phyloP scores from a whole-genome alignment of 1,284 basidiomycete genomes.

The Fomitiporia mediterranea region DNA sequence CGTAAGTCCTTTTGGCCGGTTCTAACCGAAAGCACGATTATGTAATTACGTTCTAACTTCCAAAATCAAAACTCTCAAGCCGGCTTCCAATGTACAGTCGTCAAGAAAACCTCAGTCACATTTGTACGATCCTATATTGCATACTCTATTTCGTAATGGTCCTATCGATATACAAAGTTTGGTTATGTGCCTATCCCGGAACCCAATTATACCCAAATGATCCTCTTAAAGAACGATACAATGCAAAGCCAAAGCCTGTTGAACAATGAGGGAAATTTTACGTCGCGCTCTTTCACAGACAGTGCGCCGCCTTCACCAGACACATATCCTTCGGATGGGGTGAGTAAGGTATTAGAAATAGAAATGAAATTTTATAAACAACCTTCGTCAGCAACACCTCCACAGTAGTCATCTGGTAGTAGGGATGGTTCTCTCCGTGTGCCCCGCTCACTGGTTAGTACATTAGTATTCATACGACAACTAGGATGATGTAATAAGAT shows the following conservation, averaged over 20 bases:
- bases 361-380: background rate
- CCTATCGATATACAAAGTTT: too few species aligned
- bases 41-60: background rate
- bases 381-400: constrained; percentile 29
- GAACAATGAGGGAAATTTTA: background rate
- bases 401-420: constrained; percentile 54
- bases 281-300: background rate
- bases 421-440: constrained; percentile 58
- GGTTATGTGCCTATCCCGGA: too few species aligned
- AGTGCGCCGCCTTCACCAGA: constrained; percentile 2
- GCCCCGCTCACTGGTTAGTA: constrained; percentile 59
- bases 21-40: background rate
- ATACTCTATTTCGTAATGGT: too few species aligned
- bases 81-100: too few species aligned
- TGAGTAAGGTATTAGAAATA: background rate
- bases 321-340: constrained; percentile 6
- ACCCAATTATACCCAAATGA: constrained; percentile 1
- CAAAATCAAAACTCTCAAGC: too few species aligned
- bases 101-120: too few species aligned
- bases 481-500: background rate
- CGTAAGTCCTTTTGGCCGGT: background rate
- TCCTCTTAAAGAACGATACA: constrained; percentile 6
- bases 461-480: background rate
- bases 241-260: constrained; percentile 10
- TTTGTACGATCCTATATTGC: too few species aligned